Percentiles rank a stretch among this genome's conserved stretches.
phyloP scores from a whole-genome alignment of 257 asterid genomes.

The Ilex aquifolium region DNA sequence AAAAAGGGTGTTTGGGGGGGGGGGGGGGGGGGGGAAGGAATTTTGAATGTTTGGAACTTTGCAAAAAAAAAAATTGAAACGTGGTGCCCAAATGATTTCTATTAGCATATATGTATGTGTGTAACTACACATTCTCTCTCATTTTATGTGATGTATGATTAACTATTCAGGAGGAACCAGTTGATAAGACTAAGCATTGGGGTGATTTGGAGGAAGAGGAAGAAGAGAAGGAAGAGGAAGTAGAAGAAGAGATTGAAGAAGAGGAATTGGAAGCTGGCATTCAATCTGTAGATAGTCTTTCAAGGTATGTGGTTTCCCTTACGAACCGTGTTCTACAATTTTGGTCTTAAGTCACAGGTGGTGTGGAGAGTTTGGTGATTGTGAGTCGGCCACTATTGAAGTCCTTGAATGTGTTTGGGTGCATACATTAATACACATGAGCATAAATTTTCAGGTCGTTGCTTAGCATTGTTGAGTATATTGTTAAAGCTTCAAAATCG shows the following conservation, averaged over 20 bases:
- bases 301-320: conserved; percentile 42
- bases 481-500: too few relatives aligned
- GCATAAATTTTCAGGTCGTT: too few relatives aligned
- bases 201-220: conserved; percentile 91
- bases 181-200: conserved; percentile 92
- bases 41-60: too few relatives aligned
- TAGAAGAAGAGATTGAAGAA: conserved; percentile 83
- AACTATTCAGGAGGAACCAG: conserved; percentile 73
- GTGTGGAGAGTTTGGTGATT: too few relatives aligned
- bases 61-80: conserved; percentile 15
- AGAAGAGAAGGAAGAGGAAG: conserved; percentile 58
- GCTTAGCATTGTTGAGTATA: too few relatives aligned
- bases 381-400: too few relatives aligned
- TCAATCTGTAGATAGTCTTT: conserved; percentile 86
- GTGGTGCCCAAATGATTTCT: too few relatives aligned
- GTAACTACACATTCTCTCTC: too few relatives aligned
- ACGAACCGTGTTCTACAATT: neutral
- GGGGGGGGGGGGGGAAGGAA: too few relatives aligned
- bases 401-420: too few relatives aligned
- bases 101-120: too few relatives aligned
- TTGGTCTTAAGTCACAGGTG: neutral
- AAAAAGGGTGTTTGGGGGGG: conserved; percentile 79
- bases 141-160: conserved; percentile 1
- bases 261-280: conserved; percentile 83
- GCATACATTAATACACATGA: too few relatives aligned